Base-by-base conservation (phyloP, 305 asterid genomes). In the Lippia alba region DNA sequence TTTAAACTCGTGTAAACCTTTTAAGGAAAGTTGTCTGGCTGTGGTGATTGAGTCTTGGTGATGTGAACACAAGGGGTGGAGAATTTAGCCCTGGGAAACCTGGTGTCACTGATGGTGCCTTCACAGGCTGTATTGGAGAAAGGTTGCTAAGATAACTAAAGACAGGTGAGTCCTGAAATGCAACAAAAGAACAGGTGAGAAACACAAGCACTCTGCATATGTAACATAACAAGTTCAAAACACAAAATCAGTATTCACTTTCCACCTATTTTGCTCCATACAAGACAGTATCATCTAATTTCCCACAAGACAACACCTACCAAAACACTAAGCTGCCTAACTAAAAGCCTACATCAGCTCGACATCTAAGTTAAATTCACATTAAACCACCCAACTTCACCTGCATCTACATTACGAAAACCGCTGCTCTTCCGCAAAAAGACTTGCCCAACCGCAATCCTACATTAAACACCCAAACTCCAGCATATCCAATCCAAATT, bases 111-210 rank as follows among this genome's bases (percentile, higher is more conserved):
- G 81, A 50, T 56, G 81, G 74, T 34, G 79, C 75, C 64, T 81
- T 84, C 68, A 80, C 85, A 12, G 85, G 79, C 69, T 81, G 86
- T 73, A 87, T 85, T 19, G 94, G 94, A 77, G 96, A 90, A 71
- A 87, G 89, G 66, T 84, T 81, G 87, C 89, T 79, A 48, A 86
- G 73, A 73, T 74, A 84, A 74, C 78, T 78, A 71, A 76, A 85
- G 72, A 90, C 65, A 12, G 91, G 87, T 3, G 89, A 87, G 6
- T 74, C 91, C 96, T 85, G 85, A 60, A 69, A 77, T 56, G 44
- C 74, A 83, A 75, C 70, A 48, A 67, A 79, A 63, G 63, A 51
- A 63, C 17, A 33, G 10, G 17, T 73, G 61, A 74, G 46, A 56
- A 62, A 61, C 39, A 61, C 6, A 60, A 71, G 68, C 61, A 58